Base-by-base conservation (phyloP, 768 basidiomycete genomes). In the Vishniacozyma victoriae region DNA sequence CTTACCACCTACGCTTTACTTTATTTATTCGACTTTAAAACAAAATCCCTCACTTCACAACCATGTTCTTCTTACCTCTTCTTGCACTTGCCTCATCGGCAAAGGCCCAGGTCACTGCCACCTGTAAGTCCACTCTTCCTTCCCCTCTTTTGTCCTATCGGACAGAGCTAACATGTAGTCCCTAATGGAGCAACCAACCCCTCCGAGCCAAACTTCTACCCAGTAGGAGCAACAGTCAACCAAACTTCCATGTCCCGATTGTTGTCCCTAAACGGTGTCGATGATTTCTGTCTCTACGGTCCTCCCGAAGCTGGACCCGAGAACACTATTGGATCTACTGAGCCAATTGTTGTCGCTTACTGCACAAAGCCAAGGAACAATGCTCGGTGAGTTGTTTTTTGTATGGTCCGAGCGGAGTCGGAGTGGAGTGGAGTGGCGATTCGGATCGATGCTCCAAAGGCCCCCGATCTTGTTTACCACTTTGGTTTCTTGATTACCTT, bases 351-450 rank as follows among this genome's bases (percentile, higher is more conserved):
- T 37, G 74, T 75, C 23, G 64, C 73, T 20, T 75, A 72, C 60
- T 75, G 74, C 66, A 67, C 70, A 29, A 62, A 80, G 59, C 63
- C 64, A 24, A 64, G 75, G 18, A 75, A 75, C 55, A 66, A 63
- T 27, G 72, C 75, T 24, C 67, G 59, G 59, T 57, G 46, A 54
- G 59, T 52, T 20, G 12, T 27, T 24, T 3, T 6, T n/a, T n/a
- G n/a, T 49, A n/a, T 42, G 9, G 7, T 38, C 31, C n/a, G 31
- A 9, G 37, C 20, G 37, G 37, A 11, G 37, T 18, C 7, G 16
- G 37, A 38, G 7, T 18, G 9, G 7, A 9, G 37, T n/a, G n/a
- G n/a, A n/a, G n/a, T n/a, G n/a, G n/a, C n/a, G n/a, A n/a, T n/a
- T n/a, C n/a, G n/a, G n/a, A n/a, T n/a, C n/a, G n/a, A n/a, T n/a